Conservation (phyloP, 1,284 basidiomycete genomes). For the Ustilago loliicola region DNA sequence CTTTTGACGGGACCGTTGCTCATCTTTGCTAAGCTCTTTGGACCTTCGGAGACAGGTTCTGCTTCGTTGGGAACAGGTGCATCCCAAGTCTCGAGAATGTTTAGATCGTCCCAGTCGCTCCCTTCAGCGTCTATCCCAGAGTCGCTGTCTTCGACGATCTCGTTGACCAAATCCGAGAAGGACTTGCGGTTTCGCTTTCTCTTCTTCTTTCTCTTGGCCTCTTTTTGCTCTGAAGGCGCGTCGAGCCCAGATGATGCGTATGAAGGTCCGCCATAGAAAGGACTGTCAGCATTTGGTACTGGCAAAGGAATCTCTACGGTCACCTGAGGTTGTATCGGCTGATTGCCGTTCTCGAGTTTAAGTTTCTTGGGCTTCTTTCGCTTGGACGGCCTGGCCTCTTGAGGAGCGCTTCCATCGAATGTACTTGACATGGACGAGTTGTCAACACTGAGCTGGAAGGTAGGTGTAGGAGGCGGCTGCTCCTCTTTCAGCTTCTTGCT, state of each 20-base stretch:
- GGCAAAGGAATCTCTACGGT: conserved; percentile 12
- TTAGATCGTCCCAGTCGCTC: conserved; percentile 55
- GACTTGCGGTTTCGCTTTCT: conserved; percentile 26
- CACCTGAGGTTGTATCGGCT: not conserved
- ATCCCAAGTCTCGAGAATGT: conserved; percentile 34
- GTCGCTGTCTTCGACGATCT: conserved; percentile 49
- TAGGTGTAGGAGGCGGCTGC: not conserved
- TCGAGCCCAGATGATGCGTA: not conserved
- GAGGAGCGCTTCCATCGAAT: not conserved
- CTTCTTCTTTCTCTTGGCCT: conserved; percentile 38
- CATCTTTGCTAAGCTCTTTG: conserved; percentile 35
- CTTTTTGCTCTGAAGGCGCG: not conserved
- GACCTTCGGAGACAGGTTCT: conserved; percentile 13
- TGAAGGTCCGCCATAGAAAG: not conserved
- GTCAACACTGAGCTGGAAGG: conserved; percentile 17
- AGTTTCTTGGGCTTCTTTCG: conserved; percentile 24
- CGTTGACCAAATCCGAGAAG: conserved; percentile 34
- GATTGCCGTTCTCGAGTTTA: conserved; percentile 20
- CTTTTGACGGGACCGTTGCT: conserved; percentile 52
- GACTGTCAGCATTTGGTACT: not conserved
- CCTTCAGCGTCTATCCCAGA: conserved; percentile 51
- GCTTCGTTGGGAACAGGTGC: conserved; percentile 4
- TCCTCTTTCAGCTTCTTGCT: conserved; percentile 37
- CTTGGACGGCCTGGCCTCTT: conserved; percentile 3
- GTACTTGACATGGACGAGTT: not conserved